A percentile compares a stretch with the other conserved stretches of the same genome.
Evolutionary conservation across 192 early-diverging fungal genomes (phyloP).

Genomic region (Umbelopsis sp.): DNA sequence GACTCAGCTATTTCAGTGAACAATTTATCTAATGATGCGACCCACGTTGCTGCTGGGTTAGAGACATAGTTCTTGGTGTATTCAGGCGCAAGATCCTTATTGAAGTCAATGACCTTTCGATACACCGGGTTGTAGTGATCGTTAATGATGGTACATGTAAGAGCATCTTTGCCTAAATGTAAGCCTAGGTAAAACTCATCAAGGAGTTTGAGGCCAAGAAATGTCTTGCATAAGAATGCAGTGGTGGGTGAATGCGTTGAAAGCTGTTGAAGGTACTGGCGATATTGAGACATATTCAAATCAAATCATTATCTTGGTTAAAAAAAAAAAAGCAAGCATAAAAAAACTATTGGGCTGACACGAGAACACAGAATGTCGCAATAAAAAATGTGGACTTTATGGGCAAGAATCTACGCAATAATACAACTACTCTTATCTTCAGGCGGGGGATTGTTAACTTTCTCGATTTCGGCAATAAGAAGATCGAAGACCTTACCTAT

Average conservation of each 20-base stretch:
- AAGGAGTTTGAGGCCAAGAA: neutral
- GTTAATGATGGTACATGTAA: slow-evolving; percentile 11
- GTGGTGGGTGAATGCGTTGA: slow-evolving; percentile 2
- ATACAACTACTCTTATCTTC: slow-evolving; percentile 58
- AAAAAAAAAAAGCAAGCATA: too few relatives aligned
- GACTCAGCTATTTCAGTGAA: slow-evolving; percentile 6
- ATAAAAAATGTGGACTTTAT: slow-evolving; percentile 6
- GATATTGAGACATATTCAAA: neutral
- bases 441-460: slow-evolving; percentile 59
- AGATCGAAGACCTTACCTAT: slow-evolving; percentile 74
- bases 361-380: neutral
- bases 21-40: neutral
- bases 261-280: neutral
- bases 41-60: neutral
- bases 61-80: neutral
- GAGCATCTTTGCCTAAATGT: neutral
- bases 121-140: slow-evolving; percentile 4
- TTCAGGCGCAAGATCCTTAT: neutral
- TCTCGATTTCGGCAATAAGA: slow-evolving; percentile 85
- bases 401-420: slow-evolving; percentile 40
- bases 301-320: neutral
- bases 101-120: neutral
- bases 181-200: slow-evolving; percentile 11
- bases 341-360: too few relatives aligned
- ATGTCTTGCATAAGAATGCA: slow-evolving; percentile 3